Evolutionary conservation across 2,329 filamentous ascomycete genomes (phyloP).

Genomic region (Clarireedia homoeocarpa): DNA sequence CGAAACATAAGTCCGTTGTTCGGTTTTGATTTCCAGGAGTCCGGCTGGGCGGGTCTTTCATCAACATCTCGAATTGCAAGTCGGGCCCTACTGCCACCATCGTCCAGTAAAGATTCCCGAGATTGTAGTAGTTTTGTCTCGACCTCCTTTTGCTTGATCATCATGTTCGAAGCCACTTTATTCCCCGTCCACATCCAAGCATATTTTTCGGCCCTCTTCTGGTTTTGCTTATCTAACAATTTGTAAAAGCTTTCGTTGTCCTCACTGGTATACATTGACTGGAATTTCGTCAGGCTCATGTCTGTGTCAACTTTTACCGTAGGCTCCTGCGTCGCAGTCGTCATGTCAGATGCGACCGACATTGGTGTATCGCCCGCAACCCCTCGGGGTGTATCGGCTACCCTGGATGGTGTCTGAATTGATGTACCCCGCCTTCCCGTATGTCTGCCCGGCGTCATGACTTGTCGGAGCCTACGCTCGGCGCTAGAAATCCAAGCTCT

Average conservation of each 20-base stretch:
- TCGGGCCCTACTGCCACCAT: conserved; percentile 47
- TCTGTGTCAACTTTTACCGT: conserved; percentile 57
- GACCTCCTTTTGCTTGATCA: conserved; percentile 59
- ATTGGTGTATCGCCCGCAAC: conserved; percentile 69
- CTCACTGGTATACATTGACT: conserved; percentile 91
- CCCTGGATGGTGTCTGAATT: conserved; percentile 26
- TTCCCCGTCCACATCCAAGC: conserved; percentile 79
- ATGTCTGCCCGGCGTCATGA: conserved; percentile 70
- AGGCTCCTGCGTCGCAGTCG: conserved; percentile 31
- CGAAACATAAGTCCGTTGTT: conserved; percentile 85
- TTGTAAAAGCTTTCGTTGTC: conserved; percentile 97
- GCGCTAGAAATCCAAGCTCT: conserved; percentile 79
- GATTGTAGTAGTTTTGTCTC: conserved; percentile 44
- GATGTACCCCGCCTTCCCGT: conserved; percentile 28
- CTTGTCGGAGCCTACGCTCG: conserved; percentile 60
- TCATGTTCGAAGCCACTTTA: conserved; percentile 74
- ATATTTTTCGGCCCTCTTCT: conserved; percentile 75
- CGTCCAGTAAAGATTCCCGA: conserved; percentile 41
- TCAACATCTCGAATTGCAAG: conserved; percentile 59
- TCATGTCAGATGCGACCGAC: conserved; percentile 41
- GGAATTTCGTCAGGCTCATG: conserved; percentile 78
- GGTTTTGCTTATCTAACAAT: conserved; percentile 83
- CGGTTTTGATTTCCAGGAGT: conserved; percentile 67
- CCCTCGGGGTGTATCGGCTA: conserved; percentile 51
- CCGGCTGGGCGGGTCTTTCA: conserved; percentile 66